Evolutionary conservation across 2,329 filamentous ascomycete genomes (phyloP).

Genomic region (Sordariomycetes sp.): DNA sequence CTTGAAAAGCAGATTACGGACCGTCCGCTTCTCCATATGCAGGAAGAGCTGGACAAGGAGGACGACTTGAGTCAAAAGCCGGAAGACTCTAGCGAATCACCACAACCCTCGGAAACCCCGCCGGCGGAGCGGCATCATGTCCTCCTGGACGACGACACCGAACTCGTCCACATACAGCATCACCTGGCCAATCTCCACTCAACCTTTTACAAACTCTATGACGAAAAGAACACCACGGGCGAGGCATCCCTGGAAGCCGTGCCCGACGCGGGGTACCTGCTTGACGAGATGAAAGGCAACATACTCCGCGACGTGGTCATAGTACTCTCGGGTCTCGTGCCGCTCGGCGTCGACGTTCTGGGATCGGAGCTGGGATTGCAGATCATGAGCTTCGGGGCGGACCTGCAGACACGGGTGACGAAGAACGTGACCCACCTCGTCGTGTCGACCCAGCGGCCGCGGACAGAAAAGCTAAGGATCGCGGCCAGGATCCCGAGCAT

Average conservation of each 20-base stretch:
- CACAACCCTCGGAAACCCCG: constrained; percentile 14
- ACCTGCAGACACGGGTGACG: constrained; percentile 44
- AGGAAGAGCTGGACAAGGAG: constrained; percentile 81
- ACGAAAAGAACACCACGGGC: constrained; percentile 24
- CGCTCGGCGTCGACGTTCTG: constrained; percentile 67
- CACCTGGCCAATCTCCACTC: constrained; percentile 67
- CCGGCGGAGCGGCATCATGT: constrained; percentile 53
- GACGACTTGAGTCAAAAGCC: constrained; percentile 26
- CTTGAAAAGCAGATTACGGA: constrained; percentile 85
- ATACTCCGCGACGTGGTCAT: constrained; percentile 68
- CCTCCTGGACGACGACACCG: constrained; percentile 77
- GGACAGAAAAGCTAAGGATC: constrained; percentile 85
- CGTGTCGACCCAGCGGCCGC: constrained; percentile 57
- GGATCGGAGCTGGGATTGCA: constrained; percentile 81
- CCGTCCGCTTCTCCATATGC: constrained; percentile 80
- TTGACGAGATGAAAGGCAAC: constrained; percentile 67
- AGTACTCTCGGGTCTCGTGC: constrained; percentile 85
- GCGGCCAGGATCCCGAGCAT: constrained; percentile 70
- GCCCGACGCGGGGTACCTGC: constrained; percentile 77
- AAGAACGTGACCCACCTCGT: constrained; percentile 64
- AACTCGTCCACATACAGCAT: constrained; percentile 65
- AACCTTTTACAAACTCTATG: constrained; percentile 76
- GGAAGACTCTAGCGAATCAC: constrained; percentile 15
- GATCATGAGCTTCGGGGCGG: constrained; percentile 75
- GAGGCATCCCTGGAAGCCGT: constrained; percentile 39